phyloP scores from a whole-genome alignment of 192 early-diverging fungal genomes.

The Umbelopsis isabellina region DNA sequence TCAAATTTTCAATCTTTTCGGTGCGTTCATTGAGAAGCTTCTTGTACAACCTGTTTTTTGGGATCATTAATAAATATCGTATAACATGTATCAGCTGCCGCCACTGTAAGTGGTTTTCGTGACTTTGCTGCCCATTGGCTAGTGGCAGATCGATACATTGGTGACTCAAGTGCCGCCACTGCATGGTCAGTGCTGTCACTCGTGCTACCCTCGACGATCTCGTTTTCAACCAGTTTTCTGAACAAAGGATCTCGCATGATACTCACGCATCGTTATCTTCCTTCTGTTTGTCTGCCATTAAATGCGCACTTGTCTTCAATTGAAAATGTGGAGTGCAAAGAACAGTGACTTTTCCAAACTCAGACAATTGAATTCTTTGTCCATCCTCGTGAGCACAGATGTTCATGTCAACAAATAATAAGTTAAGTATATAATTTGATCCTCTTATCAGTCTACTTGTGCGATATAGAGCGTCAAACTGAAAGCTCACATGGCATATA shows the following conservation, averaged over 20 bases:
- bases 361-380: constrained; percentile 11
- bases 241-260: neutral
- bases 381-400: no score
- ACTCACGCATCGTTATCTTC: constrained; percentile 24
- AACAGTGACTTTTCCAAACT: constrained; percentile 3
- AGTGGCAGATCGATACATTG: no score
- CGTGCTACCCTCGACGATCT: neutral
- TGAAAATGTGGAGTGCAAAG: neutral
- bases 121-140: no score
- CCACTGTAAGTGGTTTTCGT: no score
- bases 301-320: constrained; percentile 12
- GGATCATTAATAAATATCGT: neutral
- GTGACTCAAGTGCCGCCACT: no score
- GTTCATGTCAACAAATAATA: no score
- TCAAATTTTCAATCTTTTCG: constrained; percentile 8
- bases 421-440: no score
- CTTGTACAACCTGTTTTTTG: constrained; percentile 3
- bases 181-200: no score
- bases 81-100: neutral
- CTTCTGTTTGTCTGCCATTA: constrained; percentile 25
- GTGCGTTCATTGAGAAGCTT: constrained; percentile 16
- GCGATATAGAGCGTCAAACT: no score
- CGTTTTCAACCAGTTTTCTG: neutral
- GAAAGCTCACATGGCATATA: no score
- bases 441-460: no score